Base-by-base conservation (phyloP, 139 green algal genomes). In the Auxenochlorella pyrenoidosa region DNA sequence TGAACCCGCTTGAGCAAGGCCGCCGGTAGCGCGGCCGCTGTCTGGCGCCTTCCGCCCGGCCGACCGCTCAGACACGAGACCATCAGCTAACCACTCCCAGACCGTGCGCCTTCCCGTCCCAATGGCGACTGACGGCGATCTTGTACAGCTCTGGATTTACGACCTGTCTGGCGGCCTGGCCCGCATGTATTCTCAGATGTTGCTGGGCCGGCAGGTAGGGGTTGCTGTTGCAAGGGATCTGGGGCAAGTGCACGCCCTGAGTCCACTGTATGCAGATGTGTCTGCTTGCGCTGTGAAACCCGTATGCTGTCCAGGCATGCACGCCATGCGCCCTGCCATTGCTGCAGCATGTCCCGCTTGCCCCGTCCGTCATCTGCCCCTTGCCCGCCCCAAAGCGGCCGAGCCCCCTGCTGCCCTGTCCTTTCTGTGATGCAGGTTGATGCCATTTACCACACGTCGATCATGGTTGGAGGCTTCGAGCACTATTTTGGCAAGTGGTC, bases 91-190 rank as follows among this genome's bases (percentile, higher is more conserved):
- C 34, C 70, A n/a, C 60, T 3, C 5, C n/a, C 34, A 32, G 70
- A n/a, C 34, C 0, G 16, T 19, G 18, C 30, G 8, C 34, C 1
- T 28, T 10, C 19, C 34, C 16, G 2, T 63, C 34, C 44, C 22
- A 1, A 40, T 60, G 73, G 72, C 80, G 0, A 73, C 75, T 6
- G 51, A 87, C 10, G 90, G 73, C 26, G 90, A 90, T 8, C 71
- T 75, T 34, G 96, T 98, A 0, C 88, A 95, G 59, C 88, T 98
- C 2, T 91, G 96, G 36, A 90, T 98, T 0, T 98, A 98, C 72
- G 96, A 98, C 81, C 80, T 98, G 0, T 94, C 86, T 26, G 63
- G 91, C 3, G 96, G 96, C 6, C 80, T 98, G 58, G 96, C 96
- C 5, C 68, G 83, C 0, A 30, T 85, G 12, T 66, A 98, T 3